phyloP scores from a whole-genome alignment of 2,329 filamentous ascomycete species.

The Calonectria pseudoreteaudii region DNA sequence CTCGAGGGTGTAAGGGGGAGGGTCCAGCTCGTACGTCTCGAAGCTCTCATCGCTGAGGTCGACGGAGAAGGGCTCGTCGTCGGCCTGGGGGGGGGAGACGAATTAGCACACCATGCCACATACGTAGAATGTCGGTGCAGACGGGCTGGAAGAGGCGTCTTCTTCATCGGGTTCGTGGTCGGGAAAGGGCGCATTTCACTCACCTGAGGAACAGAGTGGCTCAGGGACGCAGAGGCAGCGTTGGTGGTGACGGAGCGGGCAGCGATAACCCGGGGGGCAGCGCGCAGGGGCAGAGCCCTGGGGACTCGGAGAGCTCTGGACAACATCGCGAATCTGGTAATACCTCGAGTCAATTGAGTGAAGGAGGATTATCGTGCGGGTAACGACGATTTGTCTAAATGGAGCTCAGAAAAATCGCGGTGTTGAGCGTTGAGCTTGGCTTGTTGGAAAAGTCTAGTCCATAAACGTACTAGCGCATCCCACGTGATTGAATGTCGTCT shows the following conservation, averaged over 20 bases:
- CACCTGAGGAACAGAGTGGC: conserved; percentile 73
- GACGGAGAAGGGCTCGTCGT: conserved; percentile 93
- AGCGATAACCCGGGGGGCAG: conserved; percentile 59
- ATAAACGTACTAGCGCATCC: conserved; percentile 36
- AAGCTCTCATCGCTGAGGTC: conserved; percentile 98
- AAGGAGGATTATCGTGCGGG: conserved; percentile 45
- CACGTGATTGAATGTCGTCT: conserved; percentile 36
- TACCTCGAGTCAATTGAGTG: conserved; percentile 49
- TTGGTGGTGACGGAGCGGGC: conserved; percentile 91
- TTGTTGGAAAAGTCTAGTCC: conserved; percentile 54
- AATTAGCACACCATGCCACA: conserved; percentile 30
- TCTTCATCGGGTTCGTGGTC: conserved; percentile 17
- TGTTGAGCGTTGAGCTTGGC: conserved; percentile 56
- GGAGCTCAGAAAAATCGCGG: conserved; percentile 59
- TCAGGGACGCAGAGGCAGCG: conserved; percentile 90
- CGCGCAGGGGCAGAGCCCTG: conserved; percentile 69
- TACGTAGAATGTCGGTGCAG: not conserved
- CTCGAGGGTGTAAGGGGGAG: conserved; percentile 90
- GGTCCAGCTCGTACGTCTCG: conserved; percentile 99
- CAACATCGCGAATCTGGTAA: conserved; percentile 68
- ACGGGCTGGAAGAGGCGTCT: conserved; percentile 10
- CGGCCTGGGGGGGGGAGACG: conserved; percentile 69
- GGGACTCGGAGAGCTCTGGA: conserved; percentile 75
- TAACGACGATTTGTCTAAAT: conserved; percentile 47
- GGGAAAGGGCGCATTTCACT: conserved; percentile 45